phyloP scores from a whole-genome alignment of 2,329 filamentous ascomycete genomes.

The Neodidymelliopsis sp. region DNA sequence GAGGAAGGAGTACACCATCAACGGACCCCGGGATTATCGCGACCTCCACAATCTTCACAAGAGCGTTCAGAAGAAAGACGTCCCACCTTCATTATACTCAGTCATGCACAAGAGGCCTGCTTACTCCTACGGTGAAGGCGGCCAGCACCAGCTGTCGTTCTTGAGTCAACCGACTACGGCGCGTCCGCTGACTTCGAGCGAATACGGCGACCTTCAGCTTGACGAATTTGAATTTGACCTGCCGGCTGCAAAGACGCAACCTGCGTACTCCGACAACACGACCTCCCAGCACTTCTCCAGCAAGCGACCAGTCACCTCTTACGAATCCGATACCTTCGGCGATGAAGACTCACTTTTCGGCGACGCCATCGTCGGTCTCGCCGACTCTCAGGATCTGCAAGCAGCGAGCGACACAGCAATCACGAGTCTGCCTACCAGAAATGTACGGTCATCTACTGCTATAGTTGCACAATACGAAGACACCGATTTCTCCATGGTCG shows the following conservation, averaged over 20 bases:
- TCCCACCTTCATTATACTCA: conserved; percentile 29
- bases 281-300: background rate
- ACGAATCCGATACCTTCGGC: conserved; percentile 32
- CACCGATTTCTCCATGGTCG: conserved; percentile 10
- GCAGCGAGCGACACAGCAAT: background rate
- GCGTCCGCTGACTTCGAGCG: conserved; percentile 26
- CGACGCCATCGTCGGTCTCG: conserved; percentile 43
- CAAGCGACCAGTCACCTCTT: background rate
- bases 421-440: background rate
- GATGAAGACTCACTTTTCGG: conserved; percentile 42
- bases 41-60: conserved; percentile 38
- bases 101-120: conserved; percentile 39
- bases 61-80: conserved; percentile 29
- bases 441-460: background rate
- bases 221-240: conserved; percentile 18
- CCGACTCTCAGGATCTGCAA: conserved; percentile 37
- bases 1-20: conserved; percentile 24
- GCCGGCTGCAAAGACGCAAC: background rate
- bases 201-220: conserved; percentile 38
- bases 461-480: conserved; percentile 16
- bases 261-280: background rate
- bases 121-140: conserved; percentile 36
- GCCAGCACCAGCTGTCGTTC: conserved; percentile 34
- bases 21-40: conserved; percentile 28
- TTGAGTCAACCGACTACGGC: conserved; percentile 5